Conservation (phyloP, 1,284 basidiomycete genomes). For the Tremellales sp. region DNA sequence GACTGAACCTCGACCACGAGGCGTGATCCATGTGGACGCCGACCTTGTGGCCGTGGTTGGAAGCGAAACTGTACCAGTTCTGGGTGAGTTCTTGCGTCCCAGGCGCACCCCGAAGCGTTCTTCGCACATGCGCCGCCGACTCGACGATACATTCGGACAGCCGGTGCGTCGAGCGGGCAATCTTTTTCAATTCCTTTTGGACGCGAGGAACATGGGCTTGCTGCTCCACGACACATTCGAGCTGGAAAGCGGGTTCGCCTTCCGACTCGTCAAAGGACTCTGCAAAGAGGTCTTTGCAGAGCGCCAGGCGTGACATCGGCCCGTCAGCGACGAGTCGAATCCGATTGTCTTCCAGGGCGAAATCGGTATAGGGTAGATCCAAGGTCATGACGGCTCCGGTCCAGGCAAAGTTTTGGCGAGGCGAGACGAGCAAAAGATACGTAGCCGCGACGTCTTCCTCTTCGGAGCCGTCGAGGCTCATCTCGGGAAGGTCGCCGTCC, state of each 20-base stretch:
- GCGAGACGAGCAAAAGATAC: conserved; percentile 85
- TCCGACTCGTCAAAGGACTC: conserved; percentile 58
- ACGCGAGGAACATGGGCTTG: conserved; percentile 89
- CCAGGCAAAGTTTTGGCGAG: conserved; percentile 87
- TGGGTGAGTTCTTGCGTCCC: conserved; percentile 85
- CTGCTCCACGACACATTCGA: conserved; percentile 68
- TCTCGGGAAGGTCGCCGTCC: conserved; percentile 57
- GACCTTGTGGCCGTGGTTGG: conserved; percentile 79
- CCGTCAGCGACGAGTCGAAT: conserved; percentile 85
- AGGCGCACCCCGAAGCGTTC: conserved; percentile 57
- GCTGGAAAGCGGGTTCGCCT: conserved; percentile 34
- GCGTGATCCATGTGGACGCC: conserved; percentile 79
- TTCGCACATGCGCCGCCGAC: conserved; percentile 77
- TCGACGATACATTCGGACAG: conserved; percentile 90
- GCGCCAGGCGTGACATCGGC: conserved; percentile 65
- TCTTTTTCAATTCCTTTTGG: conserved; percentile 85
- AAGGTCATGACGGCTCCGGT: conserved; percentile 75
- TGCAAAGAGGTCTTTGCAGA: conserved; percentile 74
- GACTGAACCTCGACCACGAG: conserved; percentile 70
- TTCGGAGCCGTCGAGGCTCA: conserved; percentile 54
- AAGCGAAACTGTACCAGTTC: conserved; percentile 96
- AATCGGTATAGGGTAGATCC: conserved; percentile 63
- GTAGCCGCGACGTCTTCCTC: conserved; percentile 48
- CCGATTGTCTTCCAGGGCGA: conserved; percentile 76
- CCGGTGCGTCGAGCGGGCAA: conserved; percentile 79